A percentile compares a stretch with the other conserved stretches of the same genome.
Evolutionary conservation across 495 filamentous ascomycete species (phyloP).

Genomic region (Aspergillus sclerotiicarbonarius): DNA sequence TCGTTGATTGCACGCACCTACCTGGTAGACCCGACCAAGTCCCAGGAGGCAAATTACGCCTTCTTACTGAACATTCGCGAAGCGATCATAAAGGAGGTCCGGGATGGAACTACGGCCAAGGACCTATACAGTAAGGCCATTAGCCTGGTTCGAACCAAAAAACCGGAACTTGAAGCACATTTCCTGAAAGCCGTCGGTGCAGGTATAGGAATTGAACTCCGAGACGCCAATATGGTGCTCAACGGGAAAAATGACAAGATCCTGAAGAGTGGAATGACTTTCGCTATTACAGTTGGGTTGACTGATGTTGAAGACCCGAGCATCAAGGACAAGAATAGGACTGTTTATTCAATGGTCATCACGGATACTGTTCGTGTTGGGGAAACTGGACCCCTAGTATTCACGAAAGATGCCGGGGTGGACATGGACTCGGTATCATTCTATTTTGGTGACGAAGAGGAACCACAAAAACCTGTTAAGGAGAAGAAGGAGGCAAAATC

Average conservation of each 20-base stretch:
- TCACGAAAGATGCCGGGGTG: constrained; percentile 86
- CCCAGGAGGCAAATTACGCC: constrained; percentile 91
- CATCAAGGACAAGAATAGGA: constrained; percentile 81
- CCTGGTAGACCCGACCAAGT: constrained; percentile 92
- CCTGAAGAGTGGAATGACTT: constrained; percentile 94
- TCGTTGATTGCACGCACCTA: constrained; percentile 89
- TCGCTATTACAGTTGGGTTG: constrained; percentile 84
- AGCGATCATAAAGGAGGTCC: constrained; percentile 79
- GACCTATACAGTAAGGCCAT: constrained; percentile 91
- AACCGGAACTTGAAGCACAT: constrained; percentile 90
- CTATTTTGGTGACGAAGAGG: constrained; percentile 93
- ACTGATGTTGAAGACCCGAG: constrained; percentile 79
- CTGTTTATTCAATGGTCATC: constrained; percentile 82
- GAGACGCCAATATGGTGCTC: constrained; percentile 75
- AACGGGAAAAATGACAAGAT: constrained; percentile 79
- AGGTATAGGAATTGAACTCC: constrained; percentile 88
- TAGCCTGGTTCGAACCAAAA: constrained; percentile 72
- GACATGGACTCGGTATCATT: constrained; percentile 92
- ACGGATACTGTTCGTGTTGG: constrained; percentile 91
- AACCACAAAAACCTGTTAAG: constrained; percentile 56
- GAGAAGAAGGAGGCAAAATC: constrained; percentile 81
- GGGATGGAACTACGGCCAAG: constrained; percentile 82
- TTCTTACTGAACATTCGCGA: constrained; percentile 85
- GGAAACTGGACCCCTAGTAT: constrained; percentile 68
- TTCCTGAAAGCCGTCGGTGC: constrained; percentile 87